Evolutionary conservation across 495 filamentous ascomycete species (phyloP), one percentile per base, ranked within the genome.

Genomic region (Talaromyces trachyspermus): DNA sequence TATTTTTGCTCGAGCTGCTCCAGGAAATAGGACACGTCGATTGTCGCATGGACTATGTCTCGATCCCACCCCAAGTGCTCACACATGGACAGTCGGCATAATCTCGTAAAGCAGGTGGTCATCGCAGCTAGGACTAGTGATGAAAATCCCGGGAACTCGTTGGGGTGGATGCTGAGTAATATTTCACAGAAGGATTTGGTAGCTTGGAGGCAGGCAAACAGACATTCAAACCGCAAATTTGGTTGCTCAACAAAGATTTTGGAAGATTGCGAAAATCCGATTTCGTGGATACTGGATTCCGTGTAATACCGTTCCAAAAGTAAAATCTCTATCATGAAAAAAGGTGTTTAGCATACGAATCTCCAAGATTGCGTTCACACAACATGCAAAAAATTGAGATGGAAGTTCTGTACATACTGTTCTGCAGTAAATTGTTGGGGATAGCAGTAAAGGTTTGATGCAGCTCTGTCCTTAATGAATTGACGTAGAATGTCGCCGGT

Each of bases 391-490:
- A 25, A 10, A 8, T 18, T 4, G 6, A 29, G 20, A 17, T 15
- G 23, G 1, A 24, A 9, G 15, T 19, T 3, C 14, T n/a, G 18
- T n/a, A 57, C 70, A 38, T 60, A 75, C 71, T 61, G 37, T 76
- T 58, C 18, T 63, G 47, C 41, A 60, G 61, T 2, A 71, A 36
- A 19, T 64, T 53, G 14, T 36, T 33, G 0, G 66, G 62, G 11
- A 75, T 61, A 20, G 64, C 52, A 9, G 48, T 51, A 26, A 56
- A 69, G 32, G 69, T 55, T 8, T 49, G 54, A 3, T 68, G 60
- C 9, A 80, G 56, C 38, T 77, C 65, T 0, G 62, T 53, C 39
- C 66, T 61, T 29, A 78, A 65, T 0, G 72, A 62, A 15, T 65
- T 62, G 0, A 69, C 47, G 56, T 77, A 76, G 23, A 71, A 61